These are phyloP conservation scores for Xerocomellus intermedius DNA, from an alignment of 768 basidiomycete genomes.

Conservation along the genomic window DNA sequence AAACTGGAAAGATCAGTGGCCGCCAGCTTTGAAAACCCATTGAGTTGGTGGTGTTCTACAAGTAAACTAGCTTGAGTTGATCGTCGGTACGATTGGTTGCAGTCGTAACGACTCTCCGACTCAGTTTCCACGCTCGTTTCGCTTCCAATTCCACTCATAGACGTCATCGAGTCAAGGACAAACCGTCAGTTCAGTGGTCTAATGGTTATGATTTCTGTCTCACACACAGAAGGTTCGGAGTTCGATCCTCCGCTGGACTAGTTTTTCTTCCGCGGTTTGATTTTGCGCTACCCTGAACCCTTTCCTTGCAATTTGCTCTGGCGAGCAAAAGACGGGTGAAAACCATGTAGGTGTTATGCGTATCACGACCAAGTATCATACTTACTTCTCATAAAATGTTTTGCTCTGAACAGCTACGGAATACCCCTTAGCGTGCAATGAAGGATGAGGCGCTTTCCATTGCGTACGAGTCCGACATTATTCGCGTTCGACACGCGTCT, in stretches of 20 bases:
- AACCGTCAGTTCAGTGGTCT: slow-evolving; percentile 33
- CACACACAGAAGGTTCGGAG: slow-evolving; percentile 39
- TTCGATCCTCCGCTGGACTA: slow-evolving; percentile 39
- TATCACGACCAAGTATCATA: not conserved
- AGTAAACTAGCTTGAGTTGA: no score
- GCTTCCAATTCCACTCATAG: no score
- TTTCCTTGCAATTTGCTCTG: not conserved
- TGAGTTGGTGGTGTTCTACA: no score
- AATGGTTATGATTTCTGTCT: slow-evolving; percentile 40
- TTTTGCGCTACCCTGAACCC: no score
- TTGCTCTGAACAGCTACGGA: not conserved
- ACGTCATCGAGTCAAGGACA: no score
- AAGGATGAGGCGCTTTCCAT: slow-evolving; percentile 29
- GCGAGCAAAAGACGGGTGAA: not conserved
- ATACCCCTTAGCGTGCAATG: slow-evolving; percentile 14
- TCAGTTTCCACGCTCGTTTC: no score
- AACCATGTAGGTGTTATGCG: not conserved
- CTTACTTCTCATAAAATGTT: not conserved
- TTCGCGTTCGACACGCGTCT: not conserved
- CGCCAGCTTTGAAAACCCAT: no score
- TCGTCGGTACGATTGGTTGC: no score
- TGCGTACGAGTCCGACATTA: slow-evolving; percentile 18
- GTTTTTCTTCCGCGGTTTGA: slow-evolving; percentile 4
- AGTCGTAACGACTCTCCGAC: no score
- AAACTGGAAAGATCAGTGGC: no score